Conservation (phyloP, 768 basidiomycete species). For the Lactarius quietus region DNA sequence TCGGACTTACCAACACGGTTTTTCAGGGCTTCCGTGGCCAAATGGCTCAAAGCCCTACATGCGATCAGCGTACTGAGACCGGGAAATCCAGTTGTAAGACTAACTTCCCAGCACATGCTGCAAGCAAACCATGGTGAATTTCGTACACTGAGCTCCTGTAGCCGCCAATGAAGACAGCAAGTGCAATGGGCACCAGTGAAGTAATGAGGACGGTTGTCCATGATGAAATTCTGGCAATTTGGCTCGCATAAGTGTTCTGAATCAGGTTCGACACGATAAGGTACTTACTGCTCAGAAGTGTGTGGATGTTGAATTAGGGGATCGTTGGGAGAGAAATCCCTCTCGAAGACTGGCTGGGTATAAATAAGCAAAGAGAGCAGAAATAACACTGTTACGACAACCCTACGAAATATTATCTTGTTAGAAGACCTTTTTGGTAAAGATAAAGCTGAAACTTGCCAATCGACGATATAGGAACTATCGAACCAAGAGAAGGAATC, state of each 20-base stretch:
- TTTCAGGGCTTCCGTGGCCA: constrained; percentile 52
- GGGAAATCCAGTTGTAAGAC: constrained; percentile 18
- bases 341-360: constrained; percentile 31
- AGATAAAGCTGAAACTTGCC: constrained; percentile 35
- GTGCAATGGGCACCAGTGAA: constrained; percentile 43
- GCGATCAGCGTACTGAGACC: constrained; percentile 5
- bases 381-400: constrained; percentile 39
- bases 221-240: constrained; percentile 45
- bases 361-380: constrained; percentile 40
- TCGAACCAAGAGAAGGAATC: constrained; percentile 33
- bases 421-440: neutral
- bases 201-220: constrained; percentile 46
- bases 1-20: constrained; percentile 50
- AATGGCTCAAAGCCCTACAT: constrained; percentile 42
- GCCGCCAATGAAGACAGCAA: constrained; percentile 39
- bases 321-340: constrained; percentile 40
- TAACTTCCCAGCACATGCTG: constrained; percentile 42
- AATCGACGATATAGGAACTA: constrained; percentile 49
- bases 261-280: neutral
- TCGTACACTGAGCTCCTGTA: constrained; percentile 45
- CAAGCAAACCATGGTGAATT: constrained; percentile 56
- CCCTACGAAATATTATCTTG: constrained; percentile 28
- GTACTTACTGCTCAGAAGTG: constrained; percentile 16
- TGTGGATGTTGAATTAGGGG: constrained; percentile 43
- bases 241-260: constrained; percentile 6